A percentile compares a stretch with the other conserved stretches of the same genome.
Evolutionary conservation across 192 early-diverging fungal genomes (phyloP).

Genomic region (Glomus cerebriforme): DNA sequence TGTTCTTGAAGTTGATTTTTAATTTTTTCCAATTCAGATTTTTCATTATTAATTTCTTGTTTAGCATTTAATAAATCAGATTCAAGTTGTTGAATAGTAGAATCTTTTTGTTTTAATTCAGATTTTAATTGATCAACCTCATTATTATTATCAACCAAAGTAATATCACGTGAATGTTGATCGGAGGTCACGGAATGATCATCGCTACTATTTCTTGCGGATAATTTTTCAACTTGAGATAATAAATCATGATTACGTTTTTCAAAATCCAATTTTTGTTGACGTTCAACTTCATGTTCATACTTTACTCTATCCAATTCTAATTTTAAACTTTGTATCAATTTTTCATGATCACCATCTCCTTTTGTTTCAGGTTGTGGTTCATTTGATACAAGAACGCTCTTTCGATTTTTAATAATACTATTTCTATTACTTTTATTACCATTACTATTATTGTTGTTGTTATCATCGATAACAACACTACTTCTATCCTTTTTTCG

Average conservation of each 20-base stretch:
- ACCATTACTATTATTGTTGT: background rate
- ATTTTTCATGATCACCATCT: too few relatives aligned
- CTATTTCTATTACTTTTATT: background rate
- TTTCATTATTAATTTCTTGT: background rate
- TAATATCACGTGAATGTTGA: background rate
- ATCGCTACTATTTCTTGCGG: too few relatives aligned
- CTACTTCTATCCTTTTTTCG: background rate
- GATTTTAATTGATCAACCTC: background rate
- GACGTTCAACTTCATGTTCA: background rate
- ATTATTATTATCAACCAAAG: background rate
- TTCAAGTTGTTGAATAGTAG: background rate
- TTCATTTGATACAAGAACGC: background rate
- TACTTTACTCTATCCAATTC: background rate
- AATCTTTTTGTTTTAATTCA: constrained; percentile 17
- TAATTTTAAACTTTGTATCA: background rate
- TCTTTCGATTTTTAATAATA: background rate
- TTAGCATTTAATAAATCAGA: background rate
- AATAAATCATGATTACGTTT: background rate
- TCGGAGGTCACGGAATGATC: background rate
- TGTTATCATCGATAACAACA: background rate
- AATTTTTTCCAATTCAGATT: background rate
- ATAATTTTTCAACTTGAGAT: background rate
- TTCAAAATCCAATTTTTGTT: background rate
- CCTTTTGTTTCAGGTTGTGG: background rate
- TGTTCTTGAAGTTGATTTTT: background rate